A percentile compares a stretch with the other conserved stretches of the same genome.
These are phyloP conservation scores for Ganoderma leucocontextum DNA, from an alignment of 1,284 basidiomycete genomes.

Conservation along the genomic window DNA sequence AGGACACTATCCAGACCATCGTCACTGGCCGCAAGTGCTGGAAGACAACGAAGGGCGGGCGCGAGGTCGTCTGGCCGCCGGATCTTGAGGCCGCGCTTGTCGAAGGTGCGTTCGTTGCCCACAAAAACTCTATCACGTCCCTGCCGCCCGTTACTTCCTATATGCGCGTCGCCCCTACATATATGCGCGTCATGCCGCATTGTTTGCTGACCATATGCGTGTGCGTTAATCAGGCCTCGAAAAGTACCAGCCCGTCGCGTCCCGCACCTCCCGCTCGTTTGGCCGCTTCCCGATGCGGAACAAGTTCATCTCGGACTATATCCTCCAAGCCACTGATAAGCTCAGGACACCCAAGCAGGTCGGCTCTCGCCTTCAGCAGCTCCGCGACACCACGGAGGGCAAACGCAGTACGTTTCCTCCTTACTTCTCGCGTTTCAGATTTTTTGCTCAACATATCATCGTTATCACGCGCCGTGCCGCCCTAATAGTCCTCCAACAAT, in stretches of 20 bases:
- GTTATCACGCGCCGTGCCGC: not conserved
- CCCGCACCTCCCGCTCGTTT: constrained; percentile 71
- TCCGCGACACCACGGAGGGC: constrained; percentile 73
- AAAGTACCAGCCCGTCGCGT: constrained; percentile 75
- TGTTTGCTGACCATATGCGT: constrained; percentile 18
- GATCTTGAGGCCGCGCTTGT: constrained; percentile 78
- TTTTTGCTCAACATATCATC: constrained; percentile 6
- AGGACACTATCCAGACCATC: constrained; percentile 58
- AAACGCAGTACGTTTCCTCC: constrained; percentile 56
- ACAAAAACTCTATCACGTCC: constrained; percentile 13
- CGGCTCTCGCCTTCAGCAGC: constrained; percentile 76
- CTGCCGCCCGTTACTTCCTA: constrained; percentile 1
- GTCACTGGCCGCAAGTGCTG: constrained; percentile 74
- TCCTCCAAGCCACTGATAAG: constrained; percentile 69
- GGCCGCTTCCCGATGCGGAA: constrained; percentile 80
- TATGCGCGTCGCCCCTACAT: constrained; percentile 11
- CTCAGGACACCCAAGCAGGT: constrained; percentile 77
- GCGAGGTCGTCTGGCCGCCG: constrained; percentile 79
- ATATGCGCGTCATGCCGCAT: not conserved
- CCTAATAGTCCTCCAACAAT: constrained; percentile 34
- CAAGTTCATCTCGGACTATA: constrained; percentile 79
- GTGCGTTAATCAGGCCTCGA: constrained; percentile 57
- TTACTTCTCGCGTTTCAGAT: not conserved
- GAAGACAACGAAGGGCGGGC: constrained; percentile 73
- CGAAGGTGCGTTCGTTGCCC: constrained; percentile 57